Base-by-base conservation (phyloP, 768 basidiomycete species). In the Lentinus brumalis region DNA sequence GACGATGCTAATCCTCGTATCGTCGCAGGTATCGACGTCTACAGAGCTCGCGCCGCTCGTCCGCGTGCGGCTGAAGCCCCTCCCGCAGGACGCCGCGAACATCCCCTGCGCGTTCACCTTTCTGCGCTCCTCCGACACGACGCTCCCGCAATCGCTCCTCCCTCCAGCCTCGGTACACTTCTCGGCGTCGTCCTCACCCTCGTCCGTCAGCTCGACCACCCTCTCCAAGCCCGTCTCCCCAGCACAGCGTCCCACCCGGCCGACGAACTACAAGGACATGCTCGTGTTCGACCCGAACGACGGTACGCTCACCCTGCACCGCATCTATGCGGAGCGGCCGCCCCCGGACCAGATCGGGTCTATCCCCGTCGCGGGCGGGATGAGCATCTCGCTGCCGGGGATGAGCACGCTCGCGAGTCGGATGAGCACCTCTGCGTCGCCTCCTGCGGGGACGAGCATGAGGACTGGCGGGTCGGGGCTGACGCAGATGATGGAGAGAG, bases 201-300 rank as follows among this genome's bases (percentile, higher is more conserved):
- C 73, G 64, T 65, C 66, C 50, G 9, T 74, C 62, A 67, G 73
- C 30, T 67, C 78, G 46, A 67, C 75, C 38, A 60, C 64, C 21
- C 50, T 61, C 56, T 70, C 5, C 35, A 73, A 56, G 61, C 71
- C 68, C 8, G 57, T 73, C 30, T 72, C 76, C 62, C 29, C 73
- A 66, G 55, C 60, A 4, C 60, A 60, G 35, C 64, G 57, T n/a
- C 64, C 59, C 40, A 74, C 69, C 6, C 71, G 75, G 16, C 75
- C 77, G 12, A 71, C 71, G 18, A 84, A 85, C 60, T 83, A 80
- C 64, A 88, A 88, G 69, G 89, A 92, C 59, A 61, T 90, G 3
- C 78, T 91, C 16, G 66, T 91, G 3, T 90, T 92, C 66, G 87
- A 91, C 67, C 83, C 87, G 0, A 72, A 71, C 0, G 83, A 84